phyloP scores from a whole-genome alignment of 495 filamentous ascomycete genomes.

The Hyaloscypha finlandica region DNA sequence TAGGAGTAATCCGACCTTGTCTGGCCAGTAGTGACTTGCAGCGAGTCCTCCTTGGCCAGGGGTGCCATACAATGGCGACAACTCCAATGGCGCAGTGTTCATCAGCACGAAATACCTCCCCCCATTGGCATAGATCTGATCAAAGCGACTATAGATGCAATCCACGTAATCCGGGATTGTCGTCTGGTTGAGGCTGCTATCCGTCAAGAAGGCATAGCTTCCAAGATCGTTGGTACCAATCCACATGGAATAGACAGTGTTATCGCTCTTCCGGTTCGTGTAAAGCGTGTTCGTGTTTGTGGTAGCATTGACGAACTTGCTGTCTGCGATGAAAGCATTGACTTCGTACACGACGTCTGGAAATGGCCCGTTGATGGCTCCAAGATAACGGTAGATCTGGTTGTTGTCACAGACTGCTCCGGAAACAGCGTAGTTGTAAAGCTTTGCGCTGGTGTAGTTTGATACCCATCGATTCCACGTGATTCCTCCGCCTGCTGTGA shows the following conservation, averaged over 20 bases:
- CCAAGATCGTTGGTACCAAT: slow-evolving; percentile 81
- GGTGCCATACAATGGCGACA: slow-evolving; percentile 60
- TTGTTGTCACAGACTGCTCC: slow-evolving; percentile 72
- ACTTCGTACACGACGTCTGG: slow-evolving; percentile 72
- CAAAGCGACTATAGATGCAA: slow-evolving; percentile 63
- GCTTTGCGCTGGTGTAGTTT: slow-evolving; percentile 53
- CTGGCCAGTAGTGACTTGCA: slow-evolving; percentile 57
- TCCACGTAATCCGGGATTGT: slow-evolving; percentile 62
- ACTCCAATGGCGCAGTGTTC: slow-evolving; percentile 64
- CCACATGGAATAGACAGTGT: slow-evolving; percentile 73
- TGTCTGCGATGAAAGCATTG: slow-evolving; percentile 67
- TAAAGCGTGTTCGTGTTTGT: slow-evolving; percentile 49
- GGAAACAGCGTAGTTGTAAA: slow-evolving; percentile 73
- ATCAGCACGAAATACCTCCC: slow-evolving; percentile 69
- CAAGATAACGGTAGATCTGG: slow-evolving; percentile 54
- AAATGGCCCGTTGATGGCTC: slow-evolving; percentile 51
- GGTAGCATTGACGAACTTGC: slow-evolving; percentile 38
- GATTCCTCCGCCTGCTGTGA: slow-evolving; percentile 61
- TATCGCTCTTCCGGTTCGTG: slow-evolving; percentile 49
- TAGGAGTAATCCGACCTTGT: slow-evolving; percentile 43
- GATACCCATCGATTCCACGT: slow-evolving; percentile 67
- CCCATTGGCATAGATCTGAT: slow-evolving; percentile 61
- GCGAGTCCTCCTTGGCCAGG: slow-evolving; percentile 49
- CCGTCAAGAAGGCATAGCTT: slow-evolving; percentile 59
- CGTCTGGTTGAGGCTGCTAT: slow-evolving; percentile 57